Evolutionary conservation across 1,284 basidiomycete genomes (phyloP), one percentile per base, ranked within the genome.

Genomic region (Phenoliferia sp.): DNA sequence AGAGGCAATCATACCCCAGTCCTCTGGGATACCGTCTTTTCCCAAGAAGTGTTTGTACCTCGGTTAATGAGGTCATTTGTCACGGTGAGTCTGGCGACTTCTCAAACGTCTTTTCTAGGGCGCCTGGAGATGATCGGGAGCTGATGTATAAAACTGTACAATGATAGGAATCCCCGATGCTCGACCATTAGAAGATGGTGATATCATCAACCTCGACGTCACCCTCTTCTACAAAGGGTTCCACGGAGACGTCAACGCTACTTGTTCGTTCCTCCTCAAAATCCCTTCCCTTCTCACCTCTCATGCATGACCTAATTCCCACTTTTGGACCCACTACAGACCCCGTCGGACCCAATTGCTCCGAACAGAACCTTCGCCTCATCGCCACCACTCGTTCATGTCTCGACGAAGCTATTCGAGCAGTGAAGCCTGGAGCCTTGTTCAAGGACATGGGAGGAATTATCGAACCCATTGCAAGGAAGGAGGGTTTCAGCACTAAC

Each of bases 31-130:
- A 99, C 81, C 86, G 90, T 71, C 84, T 86, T 61, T 99, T 90
- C 79, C 95, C 95, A 32, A 97, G 98, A 83, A 96, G 92, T 56
- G 87, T 97, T 59, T 99, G 96, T 88, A 95, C 90, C 87, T 93
- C 91, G 33, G 82, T 99, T 54, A 99, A 99, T 80, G 96, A 99
- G 80, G 89, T 88, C 65, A 95, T 99, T 76, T 99, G 96, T 79
- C 96, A 99, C 79, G 79, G 80, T 73, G 35, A 56, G 68, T 54
- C 12, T 26, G 48, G 17, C 16, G 26, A 16, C 32, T 29, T 17
- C 33, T 10, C 32, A 10, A 0, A 50, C 73, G 71, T 12, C 71
- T 75, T 36, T 67, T 74, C 22, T 66, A 72, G 63, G 73, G 15
- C 33, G 28, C 39, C 44, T 54, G 26, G 22, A 28, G 17, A 55